These are phyloP conservation scores for Schizonepeta tenuifolia DNA, from an alignment of 257 asterid genomes.

Conservation along the genomic window DNA sequence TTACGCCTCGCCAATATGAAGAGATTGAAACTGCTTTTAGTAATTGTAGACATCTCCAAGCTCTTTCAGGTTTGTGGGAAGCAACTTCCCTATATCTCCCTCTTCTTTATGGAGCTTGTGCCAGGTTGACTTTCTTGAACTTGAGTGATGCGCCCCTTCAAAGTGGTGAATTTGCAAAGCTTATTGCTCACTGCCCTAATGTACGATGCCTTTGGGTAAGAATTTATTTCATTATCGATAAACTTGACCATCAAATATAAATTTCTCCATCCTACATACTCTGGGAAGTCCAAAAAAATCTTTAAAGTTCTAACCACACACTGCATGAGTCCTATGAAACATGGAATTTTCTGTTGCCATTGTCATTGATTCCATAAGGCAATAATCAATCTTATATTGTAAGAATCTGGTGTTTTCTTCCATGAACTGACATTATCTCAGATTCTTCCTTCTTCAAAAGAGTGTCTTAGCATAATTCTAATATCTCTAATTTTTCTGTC, in stretches of 20 bases:
- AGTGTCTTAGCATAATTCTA: not conserved
- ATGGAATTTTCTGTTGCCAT: not conserved
- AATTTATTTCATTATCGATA: not conserved
- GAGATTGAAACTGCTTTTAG: slow-evolving; percentile 58
- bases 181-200: slow-evolving; percentile 71
- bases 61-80: slow-evolving; percentile 78
- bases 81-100: slow-evolving; percentile 55
- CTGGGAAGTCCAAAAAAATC: not conserved
- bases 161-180: slow-evolving; percentile 63
- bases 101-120: slow-evolving; percentile 73
- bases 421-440: not conserved
- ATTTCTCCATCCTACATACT: not conserved
- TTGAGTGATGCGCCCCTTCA: slow-evolving; percentile 57
- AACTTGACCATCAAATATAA: not conserved
- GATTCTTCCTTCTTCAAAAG: not conserved
- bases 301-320: not conserved
- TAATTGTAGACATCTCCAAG: slow-evolving; percentile 55
- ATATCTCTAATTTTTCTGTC: not conserved
- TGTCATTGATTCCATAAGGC: slow-evolving; percentile 4
- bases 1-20: slow-evolving; percentile 51
- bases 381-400: not conserved
- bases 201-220: slow-evolving; percentile 90
- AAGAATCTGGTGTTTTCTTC: slow-evolving; percentile 11
- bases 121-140: slow-evolving; percentile 69
- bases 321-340: not conserved